Conservation (phyloP, 1,284 basidiomycete genomes). For the Ustanciosporium gigantosporum region DNA sequence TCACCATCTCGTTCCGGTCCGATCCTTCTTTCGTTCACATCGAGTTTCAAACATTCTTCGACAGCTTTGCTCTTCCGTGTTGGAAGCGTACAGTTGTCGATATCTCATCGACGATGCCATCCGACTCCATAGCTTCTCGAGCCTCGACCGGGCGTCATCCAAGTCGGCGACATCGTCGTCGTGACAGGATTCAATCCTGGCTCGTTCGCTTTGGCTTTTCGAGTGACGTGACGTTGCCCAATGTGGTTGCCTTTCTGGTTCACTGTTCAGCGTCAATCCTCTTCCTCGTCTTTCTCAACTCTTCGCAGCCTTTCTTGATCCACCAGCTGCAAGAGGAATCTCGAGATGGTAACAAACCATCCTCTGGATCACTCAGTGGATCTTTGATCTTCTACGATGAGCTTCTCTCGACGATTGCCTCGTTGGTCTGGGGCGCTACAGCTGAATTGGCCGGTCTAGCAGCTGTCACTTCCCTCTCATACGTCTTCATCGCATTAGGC, state of each 20-base stretch:
- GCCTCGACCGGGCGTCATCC: no score
- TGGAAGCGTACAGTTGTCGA: no score
- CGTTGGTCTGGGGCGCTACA: conserved; percentile 42
- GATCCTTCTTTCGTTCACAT: no score
- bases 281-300: conserved; percentile 48
- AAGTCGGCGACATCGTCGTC: no score
- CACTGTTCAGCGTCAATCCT: conserved; percentile 44
- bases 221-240: conserved; percentile 22
- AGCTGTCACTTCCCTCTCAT: conserved; percentile 31
- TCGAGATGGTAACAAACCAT: not conserved
- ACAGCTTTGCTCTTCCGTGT: no score
- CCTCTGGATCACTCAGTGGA: conserved; percentile 39
- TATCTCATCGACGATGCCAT: no score
- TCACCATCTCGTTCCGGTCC: no score
- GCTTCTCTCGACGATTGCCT: conserved; percentile 35
- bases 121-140: no score
- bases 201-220: conserved; percentile 27
- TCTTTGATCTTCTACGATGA: conserved; percentile 49
- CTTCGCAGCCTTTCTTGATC: conserved; percentile 46
- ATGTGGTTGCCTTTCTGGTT: conserved; percentile 31
- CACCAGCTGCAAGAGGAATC: conserved; percentile 28
- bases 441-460: conserved; percentile 34
- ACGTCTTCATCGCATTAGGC: conserved; percentile 34
- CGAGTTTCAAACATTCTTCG: no score
- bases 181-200: no score